Evolutionary conservation across 2,329 filamentous ascomycete genomes (phyloP), one percentile per base, ranked within the genome.

Genomic region (Sporothrix pseudoabietina): DNA sequence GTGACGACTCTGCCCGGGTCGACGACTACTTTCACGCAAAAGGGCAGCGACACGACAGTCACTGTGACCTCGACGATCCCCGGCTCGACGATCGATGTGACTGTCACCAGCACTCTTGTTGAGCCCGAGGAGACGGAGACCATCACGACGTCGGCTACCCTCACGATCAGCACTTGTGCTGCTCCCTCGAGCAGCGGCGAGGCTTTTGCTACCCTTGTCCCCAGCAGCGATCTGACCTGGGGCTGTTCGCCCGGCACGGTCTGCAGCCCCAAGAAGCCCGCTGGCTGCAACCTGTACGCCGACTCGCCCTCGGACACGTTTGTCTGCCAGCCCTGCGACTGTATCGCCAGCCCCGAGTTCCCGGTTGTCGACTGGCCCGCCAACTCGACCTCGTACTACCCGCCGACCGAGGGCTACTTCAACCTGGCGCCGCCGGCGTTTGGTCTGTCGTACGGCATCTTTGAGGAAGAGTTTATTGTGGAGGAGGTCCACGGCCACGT

Each of bases 391-490:
- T 75, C 80, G 19, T 89, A 87, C 77, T 90, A 86, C 75, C 85
- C 85, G 1, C 83, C 86, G 0, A 83, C 82, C 0, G 78, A 83
- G 0, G 87, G 85, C 3, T 92, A 91, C 78, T 92, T 89, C 81
- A 86, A 92, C 74, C 83, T 92, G n/a, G 83, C 89, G 72, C 88
- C 91, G 0, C 79, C 83, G 1, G 84, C 84, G 0, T 93, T 92
- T 73, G 90, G 90, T 4, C 82, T 92, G 19, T 86, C 84, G 69
- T 90, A 88, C 74, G 86, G 86, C 57, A 89, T 92, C 22, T 92
- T 91, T 74, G 83, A 84, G 26, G 80, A 84, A 32, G 77, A 85
- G 5, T 76, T 82, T 0, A 77, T 83, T 12, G 77, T 82, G 5
- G 81, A 80, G 72, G 78, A 81, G 1, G 72, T 82, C 7, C 76